Conservation (phyloP, 2,329 filamentous ascomycete genomes). For the Aspergillus phoenicis region DNA sequence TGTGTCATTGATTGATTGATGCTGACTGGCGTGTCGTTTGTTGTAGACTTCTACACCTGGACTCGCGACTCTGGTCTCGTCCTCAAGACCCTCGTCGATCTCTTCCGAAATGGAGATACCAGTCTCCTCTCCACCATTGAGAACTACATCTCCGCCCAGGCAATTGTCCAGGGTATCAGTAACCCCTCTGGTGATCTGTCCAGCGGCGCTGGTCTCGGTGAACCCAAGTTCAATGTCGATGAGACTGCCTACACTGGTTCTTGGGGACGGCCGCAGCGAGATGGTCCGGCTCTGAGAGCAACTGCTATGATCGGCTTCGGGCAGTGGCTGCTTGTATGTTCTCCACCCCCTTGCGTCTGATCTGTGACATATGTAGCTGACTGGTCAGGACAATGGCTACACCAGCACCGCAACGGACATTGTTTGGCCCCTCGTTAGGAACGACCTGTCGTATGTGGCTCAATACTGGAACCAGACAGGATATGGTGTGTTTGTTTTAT, state of each 20-base stretch:
- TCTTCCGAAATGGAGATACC: slow-evolving; percentile 63
- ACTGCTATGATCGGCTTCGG: slow-evolving; percentile 73
- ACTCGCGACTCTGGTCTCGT: slow-evolving; percentile 72
- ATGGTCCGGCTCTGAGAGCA: slow-evolving; percentile 76
- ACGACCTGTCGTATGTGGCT: slow-evolving; percentile 72
- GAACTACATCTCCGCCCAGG: slow-evolving; percentile 69
- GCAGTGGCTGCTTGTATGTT: slow-evolving; percentile 63
- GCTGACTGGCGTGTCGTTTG: neutral
- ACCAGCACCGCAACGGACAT: slow-evolving; percentile 55
- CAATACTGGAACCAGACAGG: slow-evolving; percentile 56
- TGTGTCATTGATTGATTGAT: neutral
- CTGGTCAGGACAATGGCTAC: slow-evolving; percentile 55
- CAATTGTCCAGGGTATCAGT: slow-evolving; percentile 64
- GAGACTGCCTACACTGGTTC: slow-evolving; percentile 60
- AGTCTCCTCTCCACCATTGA: slow-evolving; percentile 63
- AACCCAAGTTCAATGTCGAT: slow-evolving; percentile 73
- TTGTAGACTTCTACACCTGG: slow-evolving; percentile 75
- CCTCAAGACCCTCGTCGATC: slow-evolving; percentile 69
- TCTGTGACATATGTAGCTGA: slow-evolving; percentile 3
- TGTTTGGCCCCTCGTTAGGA: slow-evolving; percentile 73
- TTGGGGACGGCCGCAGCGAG: slow-evolving; percentile 79
- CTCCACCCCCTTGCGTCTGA: neutral
- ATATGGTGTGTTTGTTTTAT: slow-evolving; percentile 51
- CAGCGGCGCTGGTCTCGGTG: slow-evolving; percentile 59
- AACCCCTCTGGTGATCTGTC: slow-evolving; percentile 67